Conservation (phyloP, 371 early-diverging fungal species). For the Blakeslea trispora region DNA sequence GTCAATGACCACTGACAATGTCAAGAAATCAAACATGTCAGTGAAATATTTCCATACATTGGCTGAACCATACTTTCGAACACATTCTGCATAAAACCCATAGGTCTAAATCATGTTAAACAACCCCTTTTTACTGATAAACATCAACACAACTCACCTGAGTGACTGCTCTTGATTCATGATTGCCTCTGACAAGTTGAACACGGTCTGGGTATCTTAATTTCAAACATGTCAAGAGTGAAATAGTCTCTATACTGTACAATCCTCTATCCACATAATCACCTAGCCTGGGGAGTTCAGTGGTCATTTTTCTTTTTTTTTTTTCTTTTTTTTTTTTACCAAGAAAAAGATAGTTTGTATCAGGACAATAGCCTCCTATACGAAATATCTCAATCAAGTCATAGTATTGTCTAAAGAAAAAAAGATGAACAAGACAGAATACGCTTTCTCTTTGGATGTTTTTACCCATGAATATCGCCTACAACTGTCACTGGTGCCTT, state of each 20-base stretch:
- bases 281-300: slow-evolving; percentile 48
- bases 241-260: slow-evolving; percentile 94
- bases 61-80: slow-evolving; percentile 84
- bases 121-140: no score
- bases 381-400: slow-evolving; percentile 96
- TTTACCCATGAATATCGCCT: slow-evolving; percentile 94
- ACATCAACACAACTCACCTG: slow-evolving; percentile 51
- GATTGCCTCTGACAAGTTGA: slow-evolving; percentile 96
- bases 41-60: slow-evolving; percentile 94
- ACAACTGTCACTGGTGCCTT: slow-evolving; percentile 92
- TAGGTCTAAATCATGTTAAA: slow-evolving; percentile 68
- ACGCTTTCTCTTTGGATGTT: not conserved
- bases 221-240: slow-evolving; percentile 87
- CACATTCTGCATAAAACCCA: slow-evolving; percentile 97
- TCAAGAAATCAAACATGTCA: slow-evolving; percentile 94
- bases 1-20: slow-evolving; percentile 90
- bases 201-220: slow-evolving; percentile 91
- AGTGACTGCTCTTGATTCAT: slow-evolving; percentile 92
- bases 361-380: slow-evolving; percentile 91
- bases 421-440: not conserved
- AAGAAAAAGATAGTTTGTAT: slow-evolving; percentile 94
- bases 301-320: not conserved
- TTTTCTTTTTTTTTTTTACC: slow-evolving; percentile 44
- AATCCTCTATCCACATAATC: slow-evolving; percentile 98
- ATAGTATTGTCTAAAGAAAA: slow-evolving; percentile 82